phyloP scores from a whole-genome alignment of 352 stramenopile species.

The Phytophthora cryptogea region DNA sequence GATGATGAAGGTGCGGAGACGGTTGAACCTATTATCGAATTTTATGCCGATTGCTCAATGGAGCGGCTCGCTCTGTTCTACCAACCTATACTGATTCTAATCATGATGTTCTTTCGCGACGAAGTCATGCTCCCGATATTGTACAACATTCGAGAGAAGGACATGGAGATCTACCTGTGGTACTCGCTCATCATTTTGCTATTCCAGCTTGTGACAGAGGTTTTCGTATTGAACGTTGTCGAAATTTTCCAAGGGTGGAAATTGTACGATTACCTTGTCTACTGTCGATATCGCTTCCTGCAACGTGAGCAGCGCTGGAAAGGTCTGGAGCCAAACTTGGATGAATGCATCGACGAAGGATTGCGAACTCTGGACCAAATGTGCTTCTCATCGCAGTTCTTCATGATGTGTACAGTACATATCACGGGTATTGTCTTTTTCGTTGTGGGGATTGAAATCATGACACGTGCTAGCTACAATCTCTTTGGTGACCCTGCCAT shows the following conservation, averaged over 20 bases:
- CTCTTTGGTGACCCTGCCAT: conserved; percentile 95
- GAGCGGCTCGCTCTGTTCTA: conserved; percentile 94
- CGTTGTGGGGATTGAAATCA: conserved; percentile 95
- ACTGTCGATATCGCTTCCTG: conserved; percentile 95
- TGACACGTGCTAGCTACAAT: conserved; percentile 94
- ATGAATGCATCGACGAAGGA: conserved; percentile 97
- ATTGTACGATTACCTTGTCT: conserved; percentile 98
- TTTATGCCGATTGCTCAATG: conserved; percentile 91
- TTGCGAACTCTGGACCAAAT: conserved; percentile 96
- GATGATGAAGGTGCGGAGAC: conserved; percentile 83
- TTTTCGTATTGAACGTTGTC: conserved; percentile 95
- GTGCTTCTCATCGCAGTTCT: conserved; percentile 98
- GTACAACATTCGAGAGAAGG: conserved; percentile 97
- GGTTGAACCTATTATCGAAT: conserved; percentile 96
- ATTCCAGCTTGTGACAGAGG: conserved; percentile 94
- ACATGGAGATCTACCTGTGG: conserved; percentile 98
- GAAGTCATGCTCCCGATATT: conserved; percentile 93
- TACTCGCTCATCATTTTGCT: conserved; percentile 95
- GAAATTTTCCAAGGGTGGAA: conserved; percentile 98
- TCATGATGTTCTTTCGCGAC: conserved; percentile 96
- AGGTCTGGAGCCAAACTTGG: conserved; percentile 94
- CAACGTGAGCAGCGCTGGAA: conserved; percentile 97
- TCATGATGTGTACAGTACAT: conserved; percentile 96
- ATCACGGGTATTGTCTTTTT: conserved; percentile 96
- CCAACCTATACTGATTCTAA: conserved; percentile 92